Percentiles rank a stretch among this genome's conserved stretches.
These are phyloP conservation scores for Begonia loranthoides DNA, from an alignment of 306 rosid species.

Conservation along the genomic window DNA sequence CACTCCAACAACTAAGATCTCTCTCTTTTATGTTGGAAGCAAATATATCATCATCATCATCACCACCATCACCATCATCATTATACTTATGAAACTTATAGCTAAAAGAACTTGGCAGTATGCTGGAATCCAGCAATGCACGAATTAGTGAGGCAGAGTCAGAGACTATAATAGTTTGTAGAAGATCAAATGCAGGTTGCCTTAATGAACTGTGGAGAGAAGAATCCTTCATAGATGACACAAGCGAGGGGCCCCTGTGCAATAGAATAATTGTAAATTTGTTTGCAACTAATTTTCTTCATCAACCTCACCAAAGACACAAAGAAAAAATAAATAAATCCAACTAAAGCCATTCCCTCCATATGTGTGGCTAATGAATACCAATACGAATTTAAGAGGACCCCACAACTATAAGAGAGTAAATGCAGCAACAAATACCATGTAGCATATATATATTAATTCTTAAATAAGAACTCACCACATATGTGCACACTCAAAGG, in stretches of 20 bases:
- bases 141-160: constrained; percentile 74
- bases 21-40: constrained; percentile 28
- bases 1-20: constrained; percentile 62
- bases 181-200: constrained; percentile 95
- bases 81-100: constrained; percentile 26
- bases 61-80: constrained; percentile 38
- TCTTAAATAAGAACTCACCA: constrained; percentile 24
- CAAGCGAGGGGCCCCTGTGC: constrained; percentile 91
- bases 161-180: constrained; percentile 64
- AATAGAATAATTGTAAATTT: constrained; percentile 17
- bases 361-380: no score
- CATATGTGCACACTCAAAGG: constrained; percentile 89
- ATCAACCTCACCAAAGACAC: constrained; percentile 8
- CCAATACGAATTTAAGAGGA: no score
- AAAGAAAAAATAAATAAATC: background rate
- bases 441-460: no score
- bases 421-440: background rate
- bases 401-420: no score
- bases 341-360: background rate
- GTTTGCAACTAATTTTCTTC: constrained; percentile 10
- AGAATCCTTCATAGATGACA: constrained; percentile 80
- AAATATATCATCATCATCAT: constrained; percentile 29
- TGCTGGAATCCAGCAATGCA: constrained; percentile 35
- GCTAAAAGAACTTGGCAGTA: constrained; percentile 19
- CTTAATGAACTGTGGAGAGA: constrained; percentile 84